phyloP scores from a whole-genome alignment of 495 filamentous ascomycete genomes.

The Amorphotheca resinae region DNA sequence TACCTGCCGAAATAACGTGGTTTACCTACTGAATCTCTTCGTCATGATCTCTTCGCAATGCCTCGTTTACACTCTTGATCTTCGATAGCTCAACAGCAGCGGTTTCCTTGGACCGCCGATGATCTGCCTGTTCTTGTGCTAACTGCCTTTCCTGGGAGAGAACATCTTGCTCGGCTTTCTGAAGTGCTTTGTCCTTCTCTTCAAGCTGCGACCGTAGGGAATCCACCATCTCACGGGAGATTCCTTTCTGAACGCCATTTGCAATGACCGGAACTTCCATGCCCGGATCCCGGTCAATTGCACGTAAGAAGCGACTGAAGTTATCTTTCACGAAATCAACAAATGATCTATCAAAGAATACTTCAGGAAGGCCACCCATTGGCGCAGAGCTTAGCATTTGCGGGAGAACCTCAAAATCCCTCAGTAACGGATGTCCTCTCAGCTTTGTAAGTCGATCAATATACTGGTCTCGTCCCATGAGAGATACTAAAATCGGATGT shows the following conservation, averaged over 20 bases:
- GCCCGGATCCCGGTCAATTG: constrained; percentile 85
- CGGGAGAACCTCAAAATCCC: constrained; percentile 82
- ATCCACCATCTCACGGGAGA: constrained; percentile 76
- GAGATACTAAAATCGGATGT: constrained; percentile 65
- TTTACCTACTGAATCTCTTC: constrained; percentile 21
- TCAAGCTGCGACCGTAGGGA: constrained; percentile 65
- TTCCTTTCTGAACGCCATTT: constrained; percentile 69
- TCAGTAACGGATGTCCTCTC: constrained; percentile 66
- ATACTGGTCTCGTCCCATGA: constrained; percentile 79
- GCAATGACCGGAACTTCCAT: constrained; percentile 67
- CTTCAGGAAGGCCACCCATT: constrained; percentile 57
- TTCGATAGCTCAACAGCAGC: constrained; percentile 48
- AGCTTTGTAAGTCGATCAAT: constrained; percentile 72
- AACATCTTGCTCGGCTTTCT: constrained; percentile 53
- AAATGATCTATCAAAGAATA: constrained; percentile 76
- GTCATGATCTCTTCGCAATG: constrained; percentile 58
- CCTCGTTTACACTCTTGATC: constrained; percentile 57
- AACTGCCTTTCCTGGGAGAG: constrained; percentile 56
- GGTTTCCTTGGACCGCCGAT: constrained; percentile 58
- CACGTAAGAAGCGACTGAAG: constrained; percentile 71
- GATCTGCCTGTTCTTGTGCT: constrained; percentile 65
- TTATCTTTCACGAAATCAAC: constrained; percentile 94
- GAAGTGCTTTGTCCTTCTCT: constrained; percentile 53
- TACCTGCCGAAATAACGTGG: background rate
- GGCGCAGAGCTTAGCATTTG: constrained; percentile 47